phyloP scores from a whole-genome alignment of 2,329 filamentous ascomycete genomes.

The Chaetomium globosum region DNA sequence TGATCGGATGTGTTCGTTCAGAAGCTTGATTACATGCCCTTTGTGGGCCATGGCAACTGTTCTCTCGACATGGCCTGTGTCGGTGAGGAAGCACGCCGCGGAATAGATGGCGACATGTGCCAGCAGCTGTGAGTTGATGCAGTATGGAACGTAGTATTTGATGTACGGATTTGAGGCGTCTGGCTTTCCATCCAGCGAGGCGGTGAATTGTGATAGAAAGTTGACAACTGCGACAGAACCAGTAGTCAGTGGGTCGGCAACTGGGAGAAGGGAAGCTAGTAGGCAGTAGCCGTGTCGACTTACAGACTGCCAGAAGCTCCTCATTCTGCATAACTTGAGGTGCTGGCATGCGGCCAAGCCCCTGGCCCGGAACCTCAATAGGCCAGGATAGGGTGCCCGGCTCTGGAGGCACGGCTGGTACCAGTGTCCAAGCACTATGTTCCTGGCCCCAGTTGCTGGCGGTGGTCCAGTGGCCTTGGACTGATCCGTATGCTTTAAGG shows the following conservation, averaged over 20 bases:
- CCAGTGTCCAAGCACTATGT: slow-evolving; percentile 30
- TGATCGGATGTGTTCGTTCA: slow-evolving; percentile 52
- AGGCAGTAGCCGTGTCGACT: slow-evolving; percentile 29
- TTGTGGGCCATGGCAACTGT: slow-evolving; percentile 49
- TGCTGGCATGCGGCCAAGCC: slow-evolving; percentile 48
- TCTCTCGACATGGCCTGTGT: slow-evolving; percentile 52
- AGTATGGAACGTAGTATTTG: slow-evolving; percentile 53
- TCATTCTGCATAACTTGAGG: slow-evolving; percentile 43
- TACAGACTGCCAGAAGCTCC: slow-evolving; percentile 54
- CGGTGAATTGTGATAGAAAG: slow-evolving; percentile 55
- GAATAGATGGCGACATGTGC: slow-evolving; percentile 54
- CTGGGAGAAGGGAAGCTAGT: not conserved
- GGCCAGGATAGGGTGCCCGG: slow-evolving; percentile 24
- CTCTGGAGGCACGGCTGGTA: slow-evolving; percentile 9
- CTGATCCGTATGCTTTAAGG: slow-evolving; percentile 35
- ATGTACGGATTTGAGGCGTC: slow-evolving; percentile 49
- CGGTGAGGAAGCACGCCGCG: slow-evolving; percentile 54
- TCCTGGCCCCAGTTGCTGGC: slow-evolving; percentile 21
- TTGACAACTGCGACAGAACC: slow-evolving; percentile 47
- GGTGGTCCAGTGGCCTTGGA: slow-evolving; percentile 28
- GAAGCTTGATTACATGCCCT: slow-evolving; percentile 47
- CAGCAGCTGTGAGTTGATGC: slow-evolving; percentile 54
- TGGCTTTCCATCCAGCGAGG: slow-evolving; percentile 53
- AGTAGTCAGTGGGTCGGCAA: not conserved
- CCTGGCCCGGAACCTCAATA: slow-evolving; percentile 36